A percentile compares a stretch with the other conserved stretches of the same genome.
Evolutionary conservation across 306 rosid species (phyloP).

Genomic region (Quercus agrifolia): DNA sequence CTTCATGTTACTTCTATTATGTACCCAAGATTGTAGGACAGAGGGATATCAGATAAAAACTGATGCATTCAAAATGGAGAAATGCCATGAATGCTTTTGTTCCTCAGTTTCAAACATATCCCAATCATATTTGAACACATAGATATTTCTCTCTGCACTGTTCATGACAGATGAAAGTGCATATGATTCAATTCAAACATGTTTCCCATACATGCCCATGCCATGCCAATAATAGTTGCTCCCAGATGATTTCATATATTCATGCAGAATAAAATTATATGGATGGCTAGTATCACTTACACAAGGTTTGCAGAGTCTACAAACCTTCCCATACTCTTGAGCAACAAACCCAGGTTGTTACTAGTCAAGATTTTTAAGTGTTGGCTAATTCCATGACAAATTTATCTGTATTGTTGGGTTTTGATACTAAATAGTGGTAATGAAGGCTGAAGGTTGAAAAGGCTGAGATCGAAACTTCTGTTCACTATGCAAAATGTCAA

Average conservation of each 20-base stretch:
- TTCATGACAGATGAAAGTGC: not conserved
- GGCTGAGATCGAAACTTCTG: no score
- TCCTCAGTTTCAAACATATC: not conserved
- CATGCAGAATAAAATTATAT: not conserved
- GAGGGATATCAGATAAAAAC: not conserved
- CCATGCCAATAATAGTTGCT: not conserved
- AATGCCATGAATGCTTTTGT: not conserved
- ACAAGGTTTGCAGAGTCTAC: not conserved
- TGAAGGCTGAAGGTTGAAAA: no score
- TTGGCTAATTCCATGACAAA: no score
- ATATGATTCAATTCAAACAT: not conserved
- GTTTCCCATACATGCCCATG: not conserved
- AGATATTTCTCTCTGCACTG: not conserved
- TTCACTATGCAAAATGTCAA: no score
- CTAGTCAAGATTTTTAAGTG: no score
- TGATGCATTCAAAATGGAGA: not conserved
- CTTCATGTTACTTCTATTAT: not conserved
- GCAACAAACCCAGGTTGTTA: no score
- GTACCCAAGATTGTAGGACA: not conserved
- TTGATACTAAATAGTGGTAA: no score
- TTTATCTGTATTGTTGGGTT: no score
- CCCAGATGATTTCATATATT: not conserved
- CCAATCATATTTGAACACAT: not conserved
- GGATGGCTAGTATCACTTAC: not conserved
- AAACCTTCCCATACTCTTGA: no score